Percentiles rank a stretch among this genome's conserved stretches.
These are phyloP conservation scores for Puccinia triticina DNA, from an alignment of 1,284 basidiomycete species.

Conservation along the genomic window DNA sequence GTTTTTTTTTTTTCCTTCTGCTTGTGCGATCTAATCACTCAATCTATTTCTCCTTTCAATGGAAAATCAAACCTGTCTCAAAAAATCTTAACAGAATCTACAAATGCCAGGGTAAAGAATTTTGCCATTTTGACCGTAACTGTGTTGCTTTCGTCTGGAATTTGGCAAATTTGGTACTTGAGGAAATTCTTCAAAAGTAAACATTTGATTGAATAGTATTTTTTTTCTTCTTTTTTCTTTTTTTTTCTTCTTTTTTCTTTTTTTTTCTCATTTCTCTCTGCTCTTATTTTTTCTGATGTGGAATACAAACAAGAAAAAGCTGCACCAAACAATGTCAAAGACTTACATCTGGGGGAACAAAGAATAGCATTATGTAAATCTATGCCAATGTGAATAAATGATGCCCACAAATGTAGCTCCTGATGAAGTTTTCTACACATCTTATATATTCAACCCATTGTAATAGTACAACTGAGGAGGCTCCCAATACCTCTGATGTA, in stretches of 20 bases:
- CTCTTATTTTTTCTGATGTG: not conserved
- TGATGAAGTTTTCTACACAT: too few species aligned
- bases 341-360: too few species aligned
- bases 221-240: not conserved
- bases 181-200: slow-evolving; percentile 46
- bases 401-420: too few species aligned
- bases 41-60: too few species aligned
- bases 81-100: slow-evolving; percentile 27
- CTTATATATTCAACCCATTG: too few species aligned
- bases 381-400: too few species aligned
- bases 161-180: slow-evolving; percentile 50
- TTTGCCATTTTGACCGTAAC: slow-evolving; percentile 36
- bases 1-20: not conserved
- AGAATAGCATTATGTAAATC: too few species aligned
- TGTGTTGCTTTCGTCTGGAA: slow-evolving; percentile 35
- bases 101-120: slow-evolving; percentile 41
- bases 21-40: not conserved
- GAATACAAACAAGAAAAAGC: not conserved
- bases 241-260: too few species aligned
- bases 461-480: too few species aligned
- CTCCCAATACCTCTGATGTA: too few species aligned
- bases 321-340: not conserved
- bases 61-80: not conserved
- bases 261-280: not conserved
- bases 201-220: slow-evolving; percentile 46